Conservation (phyloP, 768 basidiomycete genomes). For the Mycena olivaceomarginata region DNA sequence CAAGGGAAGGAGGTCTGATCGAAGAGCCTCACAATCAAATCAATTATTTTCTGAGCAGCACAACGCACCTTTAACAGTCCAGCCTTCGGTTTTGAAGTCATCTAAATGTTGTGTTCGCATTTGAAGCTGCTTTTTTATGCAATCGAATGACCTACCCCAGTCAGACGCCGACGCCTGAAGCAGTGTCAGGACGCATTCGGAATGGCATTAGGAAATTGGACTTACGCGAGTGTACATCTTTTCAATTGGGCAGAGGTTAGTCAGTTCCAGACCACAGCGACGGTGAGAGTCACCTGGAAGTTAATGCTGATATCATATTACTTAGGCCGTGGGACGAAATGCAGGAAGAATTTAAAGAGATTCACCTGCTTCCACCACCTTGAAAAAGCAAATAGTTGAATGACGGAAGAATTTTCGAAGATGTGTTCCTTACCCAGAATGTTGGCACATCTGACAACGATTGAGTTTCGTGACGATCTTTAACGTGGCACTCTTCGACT, state of each 20-base stretch:
- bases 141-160: constrained; percentile 68
- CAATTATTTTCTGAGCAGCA: background rate
- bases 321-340: background rate
- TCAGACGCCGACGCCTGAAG: constrained; percentile 80
- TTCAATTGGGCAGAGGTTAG: background rate
- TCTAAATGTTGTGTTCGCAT: constrained; percentile 61
- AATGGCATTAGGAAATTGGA: background rate
- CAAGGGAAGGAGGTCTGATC: constrained; percentile 76
- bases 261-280: no score
- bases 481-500: constrained; percentile 46
- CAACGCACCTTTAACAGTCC: constrained; percentile 75
- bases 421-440: constrained; percentile 66
- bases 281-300: constrained; percentile 68
- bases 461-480: background rate
- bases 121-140: background rate
- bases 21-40: constrained; percentile 16
- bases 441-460: constrained; percentile 73
- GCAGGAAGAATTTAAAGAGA: background rate
- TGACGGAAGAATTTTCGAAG: background rate
- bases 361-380: constrained; percentile 76
- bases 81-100: constrained; percentile 84
- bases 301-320: constrained; percentile 71
- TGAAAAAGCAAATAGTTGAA: constrained; percentile 6
- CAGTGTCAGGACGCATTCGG: background rate
- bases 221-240: constrained; percentile 82